Percentiles rank a stretch among this genome's conserved stretches.
Evolutionary conservation across 2,329 filamentous ascomycete genomes (phyloP).

Genomic region (Emericellopsis cladophorae): DNA sequence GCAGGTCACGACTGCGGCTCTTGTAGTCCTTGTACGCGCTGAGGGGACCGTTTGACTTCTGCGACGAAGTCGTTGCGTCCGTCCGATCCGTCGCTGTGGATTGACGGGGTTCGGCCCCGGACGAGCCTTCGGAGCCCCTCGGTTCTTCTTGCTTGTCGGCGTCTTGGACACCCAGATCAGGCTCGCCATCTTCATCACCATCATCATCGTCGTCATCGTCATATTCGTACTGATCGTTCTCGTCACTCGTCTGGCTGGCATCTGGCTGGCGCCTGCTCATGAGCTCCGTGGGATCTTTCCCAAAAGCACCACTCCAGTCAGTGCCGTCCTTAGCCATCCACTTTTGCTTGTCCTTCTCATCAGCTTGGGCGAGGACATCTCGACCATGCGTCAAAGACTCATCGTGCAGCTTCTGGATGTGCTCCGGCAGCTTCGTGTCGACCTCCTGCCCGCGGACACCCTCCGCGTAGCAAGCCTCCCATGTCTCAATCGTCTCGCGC

Average conservation of each 20-base stretch:
- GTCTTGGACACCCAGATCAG: slow-evolving; percentile 49
- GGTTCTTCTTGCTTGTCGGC: slow-evolving; percentile 16
- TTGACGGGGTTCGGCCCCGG: slow-evolving; percentile 11
- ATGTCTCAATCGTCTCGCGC: slow-evolving; percentile 86
- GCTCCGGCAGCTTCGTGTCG: slow-evolving; percentile 57
- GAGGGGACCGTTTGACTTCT: slow-evolving; percentile 28
- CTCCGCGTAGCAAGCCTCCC: slow-evolving; percentile 84
- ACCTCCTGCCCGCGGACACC: slow-evolving; percentile 67
- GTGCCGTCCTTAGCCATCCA: slow-evolving; percentile 73
- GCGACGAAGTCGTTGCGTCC: slow-evolving; percentile 13
- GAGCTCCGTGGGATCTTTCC: slow-evolving; percentile 52
- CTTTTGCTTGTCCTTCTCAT: slow-evolving; percentile 58
- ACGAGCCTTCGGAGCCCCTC: slow-evolving; percentile 14
- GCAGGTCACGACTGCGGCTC: slow-evolving; percentile 58
- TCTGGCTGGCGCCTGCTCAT: slow-evolving; percentile 19
- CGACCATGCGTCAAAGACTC: slow-evolving; percentile 66
- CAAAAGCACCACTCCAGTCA: slow-evolving; percentile 82
- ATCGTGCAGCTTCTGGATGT: slow-evolving; percentile 67
- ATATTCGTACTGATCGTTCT: slow-evolving; percentile 21
- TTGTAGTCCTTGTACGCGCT: slow-evolving; percentile 51
- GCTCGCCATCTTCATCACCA: slow-evolving; percentile 19
- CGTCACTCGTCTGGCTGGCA: slow-evolving; percentile 13
- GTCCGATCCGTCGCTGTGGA: slow-evolving; percentile 29
- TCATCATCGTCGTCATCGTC: slow-evolving; percentile 22
- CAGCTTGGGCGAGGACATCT: slow-evolving; percentile 63